A percentile compares a stretch with the other conserved stretches of the same genome.
These are phyloP conservation scores for Ilex aquifolium DNA, from an alignment of 257 asterid genomes.

Conservation along the genomic window DNA sequence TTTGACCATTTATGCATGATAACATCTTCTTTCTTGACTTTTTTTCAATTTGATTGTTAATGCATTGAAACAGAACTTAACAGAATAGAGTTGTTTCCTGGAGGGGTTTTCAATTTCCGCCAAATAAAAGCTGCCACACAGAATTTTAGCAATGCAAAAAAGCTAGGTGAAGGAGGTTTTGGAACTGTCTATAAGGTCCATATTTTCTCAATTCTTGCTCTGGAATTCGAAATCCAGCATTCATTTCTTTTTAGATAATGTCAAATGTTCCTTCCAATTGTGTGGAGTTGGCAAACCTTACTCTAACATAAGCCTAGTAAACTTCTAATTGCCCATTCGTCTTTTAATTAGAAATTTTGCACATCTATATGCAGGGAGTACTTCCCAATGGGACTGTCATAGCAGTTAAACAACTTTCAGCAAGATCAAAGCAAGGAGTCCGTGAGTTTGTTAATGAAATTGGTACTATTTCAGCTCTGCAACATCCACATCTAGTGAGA, in stretches of 20 bases:
- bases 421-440: slow-evolving; percentile 43
- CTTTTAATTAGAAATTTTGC: neutral
- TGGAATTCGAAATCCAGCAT: no score
- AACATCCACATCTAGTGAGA: slow-evolving; percentile 41
- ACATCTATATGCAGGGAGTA: slow-evolving; percentile 21
- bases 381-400: slow-evolving; percentile 28
- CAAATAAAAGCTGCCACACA: slow-evolving; percentile 38
- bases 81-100: slow-evolving; percentile 28
- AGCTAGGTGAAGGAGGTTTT: slow-evolving; percentile 47
- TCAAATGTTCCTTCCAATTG: no score
- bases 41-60: no score
- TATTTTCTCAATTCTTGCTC: no score
- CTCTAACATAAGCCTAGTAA: neutral
- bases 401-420: slow-evolving; percentile 41
- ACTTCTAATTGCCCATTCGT: no score
- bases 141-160: slow-evolving; percentile 30
- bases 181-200: slow-evolving; percentile 42
- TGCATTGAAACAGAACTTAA: slow-evolving; percentile 25
- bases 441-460: slow-evolving; percentile 41
- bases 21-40: no score
- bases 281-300: neutral
- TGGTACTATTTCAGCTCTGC: slow-evolving; percentile 47
- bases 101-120: slow-evolving; percentile 34
- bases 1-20: neutral
- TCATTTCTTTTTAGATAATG: neutral